These are phyloP conservation scores for Debaryomycetaceae sp. DNA, from an alignment of 1,139 yeast species.

Conservation along the genomic window DNA sequence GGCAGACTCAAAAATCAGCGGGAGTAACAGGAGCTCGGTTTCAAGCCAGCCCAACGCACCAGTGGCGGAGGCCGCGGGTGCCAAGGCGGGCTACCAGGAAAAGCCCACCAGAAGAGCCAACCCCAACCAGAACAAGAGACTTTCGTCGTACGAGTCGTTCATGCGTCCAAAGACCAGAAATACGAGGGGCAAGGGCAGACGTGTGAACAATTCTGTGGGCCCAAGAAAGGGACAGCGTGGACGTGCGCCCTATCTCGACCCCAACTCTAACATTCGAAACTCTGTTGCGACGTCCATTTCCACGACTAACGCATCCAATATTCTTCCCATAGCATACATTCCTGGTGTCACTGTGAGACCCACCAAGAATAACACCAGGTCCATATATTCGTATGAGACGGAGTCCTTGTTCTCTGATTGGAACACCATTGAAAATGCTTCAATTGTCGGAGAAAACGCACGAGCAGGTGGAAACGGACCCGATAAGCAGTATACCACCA, in stretches of 20 bases:
- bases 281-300: constrained; percentile 59
- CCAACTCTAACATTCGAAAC: constrained; percentile 29
- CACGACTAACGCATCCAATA: constrained; percentile 75
- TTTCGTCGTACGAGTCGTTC: constrained; percentile 46
- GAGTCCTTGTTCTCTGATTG: constrained; percentile 53
- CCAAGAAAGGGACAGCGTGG: constrained; percentile 6
- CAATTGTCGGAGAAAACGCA: constrained; percentile 49
- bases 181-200: constrained; percentile 12
- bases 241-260: neutral
- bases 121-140: constrained; percentile 17
- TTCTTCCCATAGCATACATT: constrained; percentile 89
- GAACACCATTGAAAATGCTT: constrained; percentile 51
- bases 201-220: constrained; percentile 14
- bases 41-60: constrained; percentile 3
- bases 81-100: constrained; percentile 3
- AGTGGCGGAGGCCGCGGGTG: constrained; percentile 1
- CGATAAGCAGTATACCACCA: constrained; percentile 27
- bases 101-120: neutral
- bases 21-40: constrained; percentile 6
- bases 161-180: constrained; percentile 30
- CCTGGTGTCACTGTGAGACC: constrained; percentile 85
- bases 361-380: constrained; percentile 43
- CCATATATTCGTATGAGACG: constrained; percentile 46
- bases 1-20: constrained; percentile 15
- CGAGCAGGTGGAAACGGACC: constrained; percentile 19